These are phyloP conservation scores for Geranium rotundifolium DNA, from an alignment of 345 rosid genomes.

Conservation along the genomic window DNA sequence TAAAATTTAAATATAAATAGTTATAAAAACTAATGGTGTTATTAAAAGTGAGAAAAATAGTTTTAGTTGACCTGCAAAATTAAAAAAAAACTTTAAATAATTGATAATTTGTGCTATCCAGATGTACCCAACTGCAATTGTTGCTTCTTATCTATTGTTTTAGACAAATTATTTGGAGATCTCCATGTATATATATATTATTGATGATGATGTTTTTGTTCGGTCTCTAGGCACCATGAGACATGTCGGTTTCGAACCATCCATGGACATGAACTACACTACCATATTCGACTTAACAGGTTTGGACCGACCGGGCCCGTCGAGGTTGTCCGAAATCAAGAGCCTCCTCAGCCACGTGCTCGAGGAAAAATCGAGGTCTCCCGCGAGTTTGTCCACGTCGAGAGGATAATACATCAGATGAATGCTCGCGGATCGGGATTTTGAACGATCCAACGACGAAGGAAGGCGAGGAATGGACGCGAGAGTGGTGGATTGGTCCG, in stretches of 20 bases:
- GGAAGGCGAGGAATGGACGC: slow-evolving; percentile 63
- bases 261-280: slow-evolving; percentile 40
- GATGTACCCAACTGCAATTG: slow-evolving; percentile 36
- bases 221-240: slow-evolving; percentile 73
- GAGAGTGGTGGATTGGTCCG: slow-evolving; percentile 63
- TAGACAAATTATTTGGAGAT: background rate
- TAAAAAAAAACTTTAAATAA: too few relatives aligned
- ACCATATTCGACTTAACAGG: slow-evolving; percentile 68
- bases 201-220: slow-evolving; percentile 7
- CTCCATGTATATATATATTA: background rate
- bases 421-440: slow-evolving; percentile 96
- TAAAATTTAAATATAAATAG: too few relatives aligned
- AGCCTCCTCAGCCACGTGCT: slow-evolving; percentile 63
- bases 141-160: slow-evolving; percentile 13
- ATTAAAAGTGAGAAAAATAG: too few relatives aligned
- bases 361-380: slow-evolving; percentile 58
- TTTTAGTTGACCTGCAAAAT: too few relatives aligned
- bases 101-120: too few relatives aligned
- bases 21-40: too few relatives aligned
- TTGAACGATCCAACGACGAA: slow-evolving; percentile 39
- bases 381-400: slow-evolving; percentile 49
- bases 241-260: slow-evolving; percentile 58
- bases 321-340: slow-evolving; percentile 52
- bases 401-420: slow-evolving; percentile 95
- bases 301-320: slow-evolving; percentile 80